Percentiles rank a stretch among this genome's conserved stretches.
phyloP scores from a whole-genome alignment of 306 rosid species.

The Lotus japonicus region DNA sequence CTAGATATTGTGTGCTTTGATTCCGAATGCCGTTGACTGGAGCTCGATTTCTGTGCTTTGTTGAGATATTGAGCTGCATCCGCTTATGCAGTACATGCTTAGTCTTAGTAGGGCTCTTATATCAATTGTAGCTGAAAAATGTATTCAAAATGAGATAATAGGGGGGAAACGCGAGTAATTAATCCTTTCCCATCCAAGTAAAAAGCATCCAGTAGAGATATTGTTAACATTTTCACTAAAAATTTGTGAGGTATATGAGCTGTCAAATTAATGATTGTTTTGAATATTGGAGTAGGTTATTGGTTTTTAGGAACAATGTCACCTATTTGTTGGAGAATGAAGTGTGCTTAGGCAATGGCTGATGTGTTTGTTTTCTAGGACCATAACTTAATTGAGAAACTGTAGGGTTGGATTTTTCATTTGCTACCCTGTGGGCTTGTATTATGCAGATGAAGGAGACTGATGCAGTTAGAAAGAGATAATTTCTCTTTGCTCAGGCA shows the following conservation, averaged over 20 bases:
- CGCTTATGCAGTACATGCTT: background rate
- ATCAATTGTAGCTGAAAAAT: too few relatives aligned
- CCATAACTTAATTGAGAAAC: too few relatives aligned
- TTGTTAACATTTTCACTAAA: background rate
- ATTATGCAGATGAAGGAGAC: too few relatives aligned
- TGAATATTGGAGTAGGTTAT: background rate
- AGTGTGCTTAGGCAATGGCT: too few relatives aligned
- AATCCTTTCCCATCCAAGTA: background rate
- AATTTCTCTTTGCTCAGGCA: too few relatives aligned
- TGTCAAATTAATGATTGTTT: background rate
- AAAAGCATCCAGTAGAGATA: background rate
- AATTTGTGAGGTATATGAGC: background rate
- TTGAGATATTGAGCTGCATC: slow-evolving; percentile 4
- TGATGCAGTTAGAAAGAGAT: too few relatives aligned
- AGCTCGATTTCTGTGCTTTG: background rate
- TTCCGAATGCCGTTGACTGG: background rate
- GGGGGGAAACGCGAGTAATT: background rate
- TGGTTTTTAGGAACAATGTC: too few relatives aligned
- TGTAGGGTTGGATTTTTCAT: too few relatives aligned
- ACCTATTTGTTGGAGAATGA: too few relatives aligned
- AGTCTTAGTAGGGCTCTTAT: background rate
- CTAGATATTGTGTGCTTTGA: background rate
- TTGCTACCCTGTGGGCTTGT: too few relatives aligned
- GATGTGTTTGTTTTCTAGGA: too few relatives aligned
- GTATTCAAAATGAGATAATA: too few relatives aligned